Evolutionary conservation across 345 rosid genomes (phyloP).

Genomic region (Linum tenue): DNA sequence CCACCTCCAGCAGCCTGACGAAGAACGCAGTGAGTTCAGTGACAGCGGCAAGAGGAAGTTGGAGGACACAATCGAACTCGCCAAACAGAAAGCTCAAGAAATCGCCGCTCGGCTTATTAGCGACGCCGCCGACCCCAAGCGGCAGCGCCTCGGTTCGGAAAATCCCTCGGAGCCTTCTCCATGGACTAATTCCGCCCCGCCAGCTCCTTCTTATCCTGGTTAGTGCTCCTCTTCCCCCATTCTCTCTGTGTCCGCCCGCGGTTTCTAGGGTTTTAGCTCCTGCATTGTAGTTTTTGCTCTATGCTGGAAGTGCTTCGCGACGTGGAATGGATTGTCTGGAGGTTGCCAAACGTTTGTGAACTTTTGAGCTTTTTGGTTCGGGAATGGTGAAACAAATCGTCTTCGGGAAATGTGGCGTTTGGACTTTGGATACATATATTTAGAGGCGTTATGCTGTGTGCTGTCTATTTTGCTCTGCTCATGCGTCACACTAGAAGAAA

Average conservation of each 20-base stretch:
- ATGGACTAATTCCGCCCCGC: neutral
- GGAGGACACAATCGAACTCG: conserved; percentile 14
- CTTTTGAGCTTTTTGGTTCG: too few species aligned
- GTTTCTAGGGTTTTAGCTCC: neutral
- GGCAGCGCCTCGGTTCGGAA: conserved; percentile 13
- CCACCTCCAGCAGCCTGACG: conserved; percentile 1
- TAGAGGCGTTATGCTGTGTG: too few species aligned
- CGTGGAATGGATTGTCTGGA: too few species aligned
- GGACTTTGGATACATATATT: too few species aligned
- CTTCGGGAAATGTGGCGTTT: too few species aligned
- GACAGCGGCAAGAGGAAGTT: conserved; percentile 17
- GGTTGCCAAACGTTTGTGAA: too few species aligned
- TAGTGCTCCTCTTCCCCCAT: neutral
- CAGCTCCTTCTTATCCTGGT: conserved; percentile 1
- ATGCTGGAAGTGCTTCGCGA: too few species aligned
- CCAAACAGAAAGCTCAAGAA: conserved; percentile 21
- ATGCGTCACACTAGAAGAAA: too few species aligned
- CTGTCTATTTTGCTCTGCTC: too few species aligned
- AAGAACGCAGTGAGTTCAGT: conserved; percentile 1
- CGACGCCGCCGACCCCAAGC: conserved; percentile 20
- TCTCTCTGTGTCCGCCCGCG: neutral
- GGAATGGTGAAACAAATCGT: too few species aligned
- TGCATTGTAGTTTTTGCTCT: neutral
- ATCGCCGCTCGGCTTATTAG: conserved; percentile 16
- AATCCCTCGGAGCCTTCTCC: neutral